phyloP scores from a whole-genome alignment of 371 early-diverging fungal genomes.

The Zychaea mexicana region DNA sequence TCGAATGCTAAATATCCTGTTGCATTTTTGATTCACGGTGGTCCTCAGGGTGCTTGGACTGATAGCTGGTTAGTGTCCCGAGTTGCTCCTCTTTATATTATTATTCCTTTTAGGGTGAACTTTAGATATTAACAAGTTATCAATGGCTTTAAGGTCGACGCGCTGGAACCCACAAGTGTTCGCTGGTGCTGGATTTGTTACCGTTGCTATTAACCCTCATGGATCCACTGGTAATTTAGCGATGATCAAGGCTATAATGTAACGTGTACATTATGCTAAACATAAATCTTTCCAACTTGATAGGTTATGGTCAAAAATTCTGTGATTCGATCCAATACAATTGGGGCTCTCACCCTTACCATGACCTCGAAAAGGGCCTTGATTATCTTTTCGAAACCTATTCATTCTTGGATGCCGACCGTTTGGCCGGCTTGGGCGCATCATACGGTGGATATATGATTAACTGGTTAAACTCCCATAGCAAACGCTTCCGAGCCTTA shows the following conservation, averaged over 20 bases:
- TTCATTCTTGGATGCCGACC: constrained; percentile 60
- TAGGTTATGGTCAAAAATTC: constrained; percentile 72
- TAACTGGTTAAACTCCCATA: constrained; percentile 68
- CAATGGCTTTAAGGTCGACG: constrained; percentile 40
- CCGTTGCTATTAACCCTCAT: constrained; percentile 77
- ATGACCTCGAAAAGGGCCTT: constrained; percentile 76
- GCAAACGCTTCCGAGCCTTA: constrained; percentile 69
- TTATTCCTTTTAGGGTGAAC: neutral
- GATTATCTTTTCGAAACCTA: constrained; percentile 64
- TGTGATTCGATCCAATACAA: constrained; percentile 72
- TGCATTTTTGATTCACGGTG: constrained; percentile 86
- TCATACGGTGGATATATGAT: constrained; percentile 88
- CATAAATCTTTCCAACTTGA: neutral
- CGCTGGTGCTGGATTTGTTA: constrained; percentile 76
- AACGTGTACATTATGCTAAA: neutral
- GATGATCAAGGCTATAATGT: neutral
- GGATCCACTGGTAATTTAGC: constrained; percentile 70
- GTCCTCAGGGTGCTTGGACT: constrained; percentile 76
- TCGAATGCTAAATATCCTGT: constrained; percentile 68
- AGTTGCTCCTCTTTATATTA: neutral
- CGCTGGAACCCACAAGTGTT: constrained; percentile 81
- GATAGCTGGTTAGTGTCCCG: constrained; percentile 63
- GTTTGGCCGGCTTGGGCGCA: constrained; percentile 76
- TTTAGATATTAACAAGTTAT: no score
- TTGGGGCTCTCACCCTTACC: constrained; percentile 81